Evolutionary conservation across 2,329 filamentous ascomycete species (phyloP).

Genomic region (Hypoxylon sp.): DNA sequence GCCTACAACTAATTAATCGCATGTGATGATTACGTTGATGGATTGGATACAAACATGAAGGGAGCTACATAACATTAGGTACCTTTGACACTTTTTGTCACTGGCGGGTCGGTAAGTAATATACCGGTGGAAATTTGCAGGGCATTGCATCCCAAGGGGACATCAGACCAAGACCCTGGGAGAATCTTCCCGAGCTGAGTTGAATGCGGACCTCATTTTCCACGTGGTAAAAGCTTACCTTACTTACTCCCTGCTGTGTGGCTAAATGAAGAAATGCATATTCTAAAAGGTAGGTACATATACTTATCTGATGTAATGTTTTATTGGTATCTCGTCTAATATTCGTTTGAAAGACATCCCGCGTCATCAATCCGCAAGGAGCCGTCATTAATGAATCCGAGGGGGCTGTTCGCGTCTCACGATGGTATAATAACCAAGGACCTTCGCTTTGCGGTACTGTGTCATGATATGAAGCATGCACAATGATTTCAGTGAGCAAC

Average conservation of each 20-base stretch:
- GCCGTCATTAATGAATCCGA: conserved; percentile 20
- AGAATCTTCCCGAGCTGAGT: conserved; percentile 10
- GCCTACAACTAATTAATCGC: neutral
- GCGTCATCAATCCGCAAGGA: neutral
- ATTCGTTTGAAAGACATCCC: neutral
- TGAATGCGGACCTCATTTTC: conserved; percentile 16
- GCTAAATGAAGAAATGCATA: neutral
- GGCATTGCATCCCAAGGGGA: neutral
- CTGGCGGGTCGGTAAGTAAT: neutral
- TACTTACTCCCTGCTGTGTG: conserved; percentile 1
- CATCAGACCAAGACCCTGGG: neutral
- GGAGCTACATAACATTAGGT: neutral
- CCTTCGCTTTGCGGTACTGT: conserved; percentile 19
- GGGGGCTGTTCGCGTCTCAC: conserved; percentile 24
- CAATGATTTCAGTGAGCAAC: neutral
- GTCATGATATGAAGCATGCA: conserved; percentile 14
- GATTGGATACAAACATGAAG: conserved; percentile 7
- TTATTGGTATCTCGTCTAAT: neutral
- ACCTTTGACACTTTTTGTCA: conserved; percentile 1
- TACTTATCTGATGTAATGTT: conserved; percentile 6
- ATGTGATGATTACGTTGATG: neutral
- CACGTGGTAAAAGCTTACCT: conserved; percentile 26
- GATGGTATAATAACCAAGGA: conserved; percentile 14
- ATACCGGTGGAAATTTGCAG: conserved; percentile 1
- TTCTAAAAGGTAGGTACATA: neutral